A percentile compares a stretch with the other conserved stretches of the same genome.
Conservation (phyloP, 805 yeast genomes). For the Priceomyces haplophilus region DNA sequence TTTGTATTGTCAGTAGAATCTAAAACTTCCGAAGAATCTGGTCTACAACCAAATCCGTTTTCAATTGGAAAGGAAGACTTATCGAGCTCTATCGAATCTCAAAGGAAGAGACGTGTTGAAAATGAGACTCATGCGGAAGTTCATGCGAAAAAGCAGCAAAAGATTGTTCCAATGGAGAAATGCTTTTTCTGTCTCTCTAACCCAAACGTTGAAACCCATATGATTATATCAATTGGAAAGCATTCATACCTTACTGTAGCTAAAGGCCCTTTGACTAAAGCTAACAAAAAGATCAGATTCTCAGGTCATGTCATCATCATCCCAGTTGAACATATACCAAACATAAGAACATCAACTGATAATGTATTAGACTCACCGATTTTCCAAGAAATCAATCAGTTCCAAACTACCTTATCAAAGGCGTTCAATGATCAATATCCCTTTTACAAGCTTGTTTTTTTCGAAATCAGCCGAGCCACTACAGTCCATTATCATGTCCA, state of each 20-base stretch:
- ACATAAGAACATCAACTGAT: slow-evolving; percentile 18
- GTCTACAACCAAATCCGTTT: slow-evolving; percentile 26
- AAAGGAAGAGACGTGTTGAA: slow-evolving; percentile 12
- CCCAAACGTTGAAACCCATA: slow-evolving; percentile 71
- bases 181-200: slow-evolving; percentile 87
- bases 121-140: slow-evolving; percentile 12
- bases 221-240: slow-evolving; percentile 74
- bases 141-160: slow-evolving; percentile 22
- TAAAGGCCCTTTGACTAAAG: slow-evolving; percentile 75
- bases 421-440: slow-evolving; percentile 42
- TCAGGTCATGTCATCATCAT: slow-evolving; percentile 82
- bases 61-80: slow-evolving; percentile 3
- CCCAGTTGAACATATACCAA: slow-evolving; percentile 71
- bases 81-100: slow-evolving; percentile 2
- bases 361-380: slow-evolving; percentile 28
- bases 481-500: slow-evolving; percentile 79
- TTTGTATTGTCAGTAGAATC: slow-evolving; percentile 33
- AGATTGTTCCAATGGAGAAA: slow-evolving; percentile 49
- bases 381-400: slow-evolving; percentile 43
- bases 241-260: slow-evolving; percentile 70
- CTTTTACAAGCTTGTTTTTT: slow-evolving; percentile 55
- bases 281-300: slow-evolving; percentile 46
- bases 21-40: slow-evolving; percentile 8
- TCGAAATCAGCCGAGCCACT: slow-evolving; percentile 61
- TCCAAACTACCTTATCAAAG: slow-evolving; percentile 45